A percentile compares a stretch with the other conserved stretches of the same genome.
phyloP scores from a whole-genome alignment of 352 stramenopile genomes.

The Elongisporangium undulatum region DNA sequence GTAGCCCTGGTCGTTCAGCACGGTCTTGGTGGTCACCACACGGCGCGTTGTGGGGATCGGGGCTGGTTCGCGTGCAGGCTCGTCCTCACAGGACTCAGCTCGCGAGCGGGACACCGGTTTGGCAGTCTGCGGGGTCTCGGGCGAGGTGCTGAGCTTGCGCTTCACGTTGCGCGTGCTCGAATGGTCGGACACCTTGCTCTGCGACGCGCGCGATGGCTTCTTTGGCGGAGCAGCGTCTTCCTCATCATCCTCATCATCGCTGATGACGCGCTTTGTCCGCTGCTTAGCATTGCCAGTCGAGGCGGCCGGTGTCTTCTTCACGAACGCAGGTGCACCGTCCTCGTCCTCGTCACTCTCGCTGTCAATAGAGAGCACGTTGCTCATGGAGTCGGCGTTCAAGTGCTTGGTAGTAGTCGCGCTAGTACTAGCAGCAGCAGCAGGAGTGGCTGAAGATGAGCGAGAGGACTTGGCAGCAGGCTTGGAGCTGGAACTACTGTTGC shows the following conservation, averaged over 20 bases:
- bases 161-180: constrained; percentile 24
- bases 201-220: constrained; percentile 11
- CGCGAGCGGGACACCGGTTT: neutral
- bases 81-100: constrained; percentile 19
- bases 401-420: constrained; percentile 19
- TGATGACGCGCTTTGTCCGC: constrained; percentile 55
- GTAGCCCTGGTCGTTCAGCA: constrained; percentile 79
- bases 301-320: constrained; percentile 36
- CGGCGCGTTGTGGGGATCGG: constrained; percentile 39
- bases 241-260: constrained; percentile 64
- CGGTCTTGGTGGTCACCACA: constrained; percentile 60
- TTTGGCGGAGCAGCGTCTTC: constrained; percentile 16
- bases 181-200: constrained; percentile 6
- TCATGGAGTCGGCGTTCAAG: constrained; percentile 40
- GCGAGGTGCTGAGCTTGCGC: constrained; percentile 40
- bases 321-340: constrained; percentile 58
- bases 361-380: constrained; percentile 66
- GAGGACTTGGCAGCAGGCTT: neutral
- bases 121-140: constrained; percentile 10
- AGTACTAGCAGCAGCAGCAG: constrained; percentile 6
- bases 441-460: constrained; percentile 4
- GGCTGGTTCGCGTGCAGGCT: constrained; percentile 14
- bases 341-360: constrained; percentile 49
- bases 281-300: constrained; percentile 9
- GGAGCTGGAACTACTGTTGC: neutral